Base-by-base conservation (phyloP, 805 yeast genomes). In the Maudiozyma turicensis region DNA sequence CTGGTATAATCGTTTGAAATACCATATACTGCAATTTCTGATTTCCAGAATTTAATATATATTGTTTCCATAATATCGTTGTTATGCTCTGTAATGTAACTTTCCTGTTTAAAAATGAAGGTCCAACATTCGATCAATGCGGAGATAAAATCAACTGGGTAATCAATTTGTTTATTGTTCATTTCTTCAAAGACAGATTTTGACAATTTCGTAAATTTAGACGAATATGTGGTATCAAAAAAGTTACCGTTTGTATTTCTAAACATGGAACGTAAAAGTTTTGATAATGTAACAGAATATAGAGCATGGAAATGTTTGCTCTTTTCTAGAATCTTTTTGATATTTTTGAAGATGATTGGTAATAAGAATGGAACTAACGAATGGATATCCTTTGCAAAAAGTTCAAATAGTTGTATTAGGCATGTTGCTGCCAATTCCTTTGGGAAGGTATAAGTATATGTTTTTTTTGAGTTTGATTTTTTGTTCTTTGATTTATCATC, bases 351-450 rank as follows among this genome's bases (percentile, higher is more conserved):
- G 6, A 66, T 42, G 1, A 59, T 49, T 7, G 64, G 47, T 13
- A 66, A 45, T 4, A 70, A 37, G 5, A 66, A 49, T 6, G 74
- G 70, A 1, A 61, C 57, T 39, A 70, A 58, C 1, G 73, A 66
- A 6, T 64, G 57, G 2, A 71, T 50, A 9, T 63, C 64, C 10
- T 60, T 58, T 1, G 68, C 66, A 54, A 65, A 70, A 0, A 54
- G 48, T 49, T 67, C 68, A 48, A 65, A 64, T 3, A 70, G 47
- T 14, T 60, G 63, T 0, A 55, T 55, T 11, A 71, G 55, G 1
- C 64, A 47, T 0, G 61, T 61, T 38, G 55, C 55, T 7, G 69
- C 60, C 26, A 67, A 11, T 30, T 63, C 59, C 50, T 66, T 69
- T 5, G 61, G 55, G 13, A 63, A 56, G 1, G 63, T 52, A 37